Conservation (phyloP, 768 basidiomycete species). For the Tricholoma saponaceum region DNA sequence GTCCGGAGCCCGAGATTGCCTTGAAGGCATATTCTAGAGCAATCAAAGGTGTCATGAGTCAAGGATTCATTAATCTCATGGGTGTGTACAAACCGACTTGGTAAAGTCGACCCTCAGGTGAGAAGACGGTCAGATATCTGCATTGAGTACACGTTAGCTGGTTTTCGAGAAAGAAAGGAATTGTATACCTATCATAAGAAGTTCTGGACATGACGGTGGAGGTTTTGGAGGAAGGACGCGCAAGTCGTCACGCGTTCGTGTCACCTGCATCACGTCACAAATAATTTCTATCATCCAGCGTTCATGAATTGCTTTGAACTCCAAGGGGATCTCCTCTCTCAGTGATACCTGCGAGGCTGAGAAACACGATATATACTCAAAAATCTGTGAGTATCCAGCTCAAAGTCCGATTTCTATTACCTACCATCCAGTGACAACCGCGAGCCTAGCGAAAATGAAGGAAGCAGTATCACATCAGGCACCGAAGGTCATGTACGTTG, state of each 20-base stretch:
- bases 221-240: constrained; percentile 36
- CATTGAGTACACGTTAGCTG: not conserved
- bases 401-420: not conserved
- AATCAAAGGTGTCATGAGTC: constrained; percentile 11
- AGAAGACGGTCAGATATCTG: constrained; percentile 95
- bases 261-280: constrained; percentile 29
- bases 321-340: too few species aligned
- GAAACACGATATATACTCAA: not conserved
- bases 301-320: not conserved
- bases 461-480: constrained; percentile 75
- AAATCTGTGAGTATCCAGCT: too few species aligned
- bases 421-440: not conserved
- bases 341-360: not conserved
- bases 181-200: constrained; percentile 81
- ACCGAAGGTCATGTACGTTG: constrained; percentile 75
- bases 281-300: not conserved
- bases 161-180: not conserved
- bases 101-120: constrained; percentile 94
- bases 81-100: constrained; percentile 79
- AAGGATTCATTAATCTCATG: constrained; percentile 2
- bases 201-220: constrained; percentile 78
- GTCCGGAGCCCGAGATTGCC: constrained; percentile 95
- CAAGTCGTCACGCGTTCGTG: constrained; percentile 49
- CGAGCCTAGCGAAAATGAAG: constrained; percentile 63
- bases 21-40: constrained; percentile 96